Percentiles rank a stretch among this genome's conserved stretches.
Conservation (phyloP, 2,329 filamentous ascomycete species). For the Geoglossum cookeanum region DNA sequence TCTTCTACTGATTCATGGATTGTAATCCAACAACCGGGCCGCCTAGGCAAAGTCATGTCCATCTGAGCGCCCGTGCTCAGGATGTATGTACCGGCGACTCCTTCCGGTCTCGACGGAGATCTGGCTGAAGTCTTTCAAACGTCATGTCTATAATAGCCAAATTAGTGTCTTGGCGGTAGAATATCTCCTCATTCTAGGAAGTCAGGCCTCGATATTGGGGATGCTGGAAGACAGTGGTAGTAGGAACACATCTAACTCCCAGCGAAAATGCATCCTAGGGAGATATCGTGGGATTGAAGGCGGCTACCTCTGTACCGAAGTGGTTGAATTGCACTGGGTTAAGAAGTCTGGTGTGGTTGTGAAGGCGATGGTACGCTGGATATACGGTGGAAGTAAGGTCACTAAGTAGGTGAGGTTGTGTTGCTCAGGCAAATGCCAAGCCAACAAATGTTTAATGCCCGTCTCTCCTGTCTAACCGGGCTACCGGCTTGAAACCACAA, state of each 20-base stretch:
- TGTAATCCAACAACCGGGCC: neutral
- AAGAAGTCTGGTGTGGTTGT: neutral
- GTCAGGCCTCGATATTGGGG: neutral
- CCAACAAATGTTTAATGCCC: neutral
- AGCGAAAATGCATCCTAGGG: neutral
- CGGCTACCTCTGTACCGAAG: neutral
- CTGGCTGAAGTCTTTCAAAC: neutral
- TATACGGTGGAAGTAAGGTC: neutral
- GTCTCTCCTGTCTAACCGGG: neutral
- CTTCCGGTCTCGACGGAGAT: neutral
- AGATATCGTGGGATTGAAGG: neutral
- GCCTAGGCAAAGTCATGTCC: neutral
- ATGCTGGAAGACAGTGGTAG: neutral
- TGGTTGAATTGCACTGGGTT: neutral
- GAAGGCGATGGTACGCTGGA: neutral
- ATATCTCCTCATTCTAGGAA: neutral
- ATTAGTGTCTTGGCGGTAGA: neutral
- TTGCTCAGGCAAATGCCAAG: constrained; percentile 1
- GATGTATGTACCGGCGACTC: neutral
- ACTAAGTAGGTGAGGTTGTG: neutral
- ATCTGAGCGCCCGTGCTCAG: neutral
- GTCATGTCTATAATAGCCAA: neutral
- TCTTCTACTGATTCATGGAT: neutral
- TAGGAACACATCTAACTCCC: neutral
- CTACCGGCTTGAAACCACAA: neutral